Conservation (phyloP, 768 basidiomycete species). For the Macrolepiota dolichaula region DNA sequence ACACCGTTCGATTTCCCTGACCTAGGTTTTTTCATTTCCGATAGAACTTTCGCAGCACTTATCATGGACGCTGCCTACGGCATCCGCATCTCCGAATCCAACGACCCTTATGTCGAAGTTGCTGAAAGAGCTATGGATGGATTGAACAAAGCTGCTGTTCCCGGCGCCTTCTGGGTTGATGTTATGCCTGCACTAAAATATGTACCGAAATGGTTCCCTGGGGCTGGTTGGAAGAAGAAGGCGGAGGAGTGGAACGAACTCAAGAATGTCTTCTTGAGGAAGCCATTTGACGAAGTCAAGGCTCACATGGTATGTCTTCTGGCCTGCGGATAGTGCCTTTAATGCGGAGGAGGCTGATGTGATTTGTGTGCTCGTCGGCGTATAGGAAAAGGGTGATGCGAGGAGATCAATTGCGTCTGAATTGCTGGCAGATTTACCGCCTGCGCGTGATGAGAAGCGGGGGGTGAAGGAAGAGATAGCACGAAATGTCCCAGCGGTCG, state of each 20-base stretch:
- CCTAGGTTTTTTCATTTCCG: constrained; percentile 4
- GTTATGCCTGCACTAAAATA: constrained; percentile 22
- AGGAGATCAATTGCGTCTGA: neutral
- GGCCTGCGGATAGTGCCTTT: neutral
- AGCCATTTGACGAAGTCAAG: constrained; percentile 11
- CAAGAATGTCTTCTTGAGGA: neutral
- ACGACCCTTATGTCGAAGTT: constrained; percentile 33
- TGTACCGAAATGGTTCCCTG: constrained; percentile 35
- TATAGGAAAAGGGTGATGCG: neutral
- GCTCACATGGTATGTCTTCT: constrained; percentile 6
- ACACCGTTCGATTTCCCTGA: neutral
- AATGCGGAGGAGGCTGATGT: neutral
- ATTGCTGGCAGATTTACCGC: constrained; percentile 3
- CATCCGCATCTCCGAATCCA: constrained; percentile 21
- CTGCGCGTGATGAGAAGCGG: neutral
- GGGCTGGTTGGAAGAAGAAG: constrained; percentile 28
- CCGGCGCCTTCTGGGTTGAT: constrained; percentile 18
- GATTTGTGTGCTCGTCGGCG: neutral
- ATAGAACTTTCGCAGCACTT: constrained; percentile 12
- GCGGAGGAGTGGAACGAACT: constrained; percentile 10
- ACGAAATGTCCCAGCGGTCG: constrained; percentile 13
- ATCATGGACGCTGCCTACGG: constrained; percentile 25
- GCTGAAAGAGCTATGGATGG: constrained; percentile 27
- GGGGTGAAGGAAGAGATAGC: constrained; percentile 1
- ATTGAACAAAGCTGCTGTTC: constrained; percentile 19